A percentile compares a stretch with the other conserved stretches of the same genome.
These are phyloP conservation scores for Coniferiporia weirii DNA, from an alignment of 1,284 basidiomycete species.

Conservation along the genomic window DNA sequence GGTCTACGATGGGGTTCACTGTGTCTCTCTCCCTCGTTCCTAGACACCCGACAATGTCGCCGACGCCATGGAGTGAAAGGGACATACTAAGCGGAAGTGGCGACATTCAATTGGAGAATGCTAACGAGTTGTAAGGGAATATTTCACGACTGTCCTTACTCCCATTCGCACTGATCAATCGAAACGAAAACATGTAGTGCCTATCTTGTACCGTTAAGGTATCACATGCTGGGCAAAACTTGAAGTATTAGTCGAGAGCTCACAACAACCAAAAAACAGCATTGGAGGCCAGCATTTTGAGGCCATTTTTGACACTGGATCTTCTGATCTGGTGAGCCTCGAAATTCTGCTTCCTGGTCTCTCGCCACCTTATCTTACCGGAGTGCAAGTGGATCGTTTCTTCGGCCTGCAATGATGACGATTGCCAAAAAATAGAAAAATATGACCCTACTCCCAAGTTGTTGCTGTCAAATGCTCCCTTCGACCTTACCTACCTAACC, in stretches of 20 bases:
- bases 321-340: conserved; percentile 40
- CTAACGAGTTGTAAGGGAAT: conserved; percentile 12
- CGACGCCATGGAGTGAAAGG: not conserved
- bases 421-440: conserved; percentile 30
- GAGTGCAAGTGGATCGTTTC: conserved; percentile 33
- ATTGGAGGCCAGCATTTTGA: conserved; percentile 44
- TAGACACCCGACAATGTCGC: not conserved
- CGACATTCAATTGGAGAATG: conserved; percentile 1
- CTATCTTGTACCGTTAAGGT: conserved; percentile 38
- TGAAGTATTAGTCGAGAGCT: conserved; percentile 17
- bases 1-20: conserved; percentile 1
- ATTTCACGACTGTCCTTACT: not conserved
- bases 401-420: conserved; percentile 29
- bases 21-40: conserved; percentile 9
- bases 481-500: conserved; percentile 16
- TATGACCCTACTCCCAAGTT: conserved; percentile 24
- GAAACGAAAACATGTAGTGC: conserved; percentile 27
- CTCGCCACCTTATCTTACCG: not conserved
- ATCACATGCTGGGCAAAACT: conserved; percentile 13
- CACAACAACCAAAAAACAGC: conserved; percentile 18
- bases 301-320: conserved; percentile 54
- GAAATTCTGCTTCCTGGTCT: conserved; percentile 2
- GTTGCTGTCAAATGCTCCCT: not conserved
- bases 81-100: not conserved
- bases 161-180: not conserved